A percentile compares a stretch with the other conserved stretches of the same genome.
Conservation (phyloP, 2,329 filamentous ascomycete species). For the Chrysosporium keratinophilum region DNA sequence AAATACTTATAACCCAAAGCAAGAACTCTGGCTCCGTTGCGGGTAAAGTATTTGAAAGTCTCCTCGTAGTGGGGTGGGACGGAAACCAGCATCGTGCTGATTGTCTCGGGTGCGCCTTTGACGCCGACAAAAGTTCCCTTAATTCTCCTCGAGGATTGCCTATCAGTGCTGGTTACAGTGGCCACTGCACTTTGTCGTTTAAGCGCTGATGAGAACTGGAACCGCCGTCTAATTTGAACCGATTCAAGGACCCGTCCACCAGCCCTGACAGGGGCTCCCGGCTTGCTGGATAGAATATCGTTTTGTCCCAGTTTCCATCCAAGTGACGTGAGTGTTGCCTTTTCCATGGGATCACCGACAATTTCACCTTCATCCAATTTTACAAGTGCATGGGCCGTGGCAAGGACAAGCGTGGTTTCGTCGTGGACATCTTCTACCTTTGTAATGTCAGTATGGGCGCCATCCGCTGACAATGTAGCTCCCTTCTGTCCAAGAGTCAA, state of each 20-base stretch:
- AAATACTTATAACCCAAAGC: constrained; percentile 91
- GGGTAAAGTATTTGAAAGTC: constrained; percentile 95
- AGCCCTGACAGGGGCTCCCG: constrained; percentile 31
- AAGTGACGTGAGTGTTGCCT: constrained; percentile 78
- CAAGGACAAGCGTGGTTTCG: constrained; percentile 84
- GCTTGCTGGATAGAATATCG: constrained; percentile 66
- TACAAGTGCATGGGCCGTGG: constrained; percentile 88
- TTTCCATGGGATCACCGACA: constrained; percentile 98
- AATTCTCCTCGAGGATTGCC: constrained; percentile 61
- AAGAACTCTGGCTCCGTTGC: constrained; percentile 87
- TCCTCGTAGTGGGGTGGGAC: constrained; percentile 87
- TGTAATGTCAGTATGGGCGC: constrained; percentile 69
- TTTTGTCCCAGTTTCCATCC: constrained; percentile 90
- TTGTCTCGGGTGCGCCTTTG: constrained; percentile 95
- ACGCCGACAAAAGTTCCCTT: constrained; percentile 87
- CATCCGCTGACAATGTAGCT: constrained; percentile 61
- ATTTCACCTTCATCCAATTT: constrained; percentile 95
- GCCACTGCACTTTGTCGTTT: constrained; percentile 95
- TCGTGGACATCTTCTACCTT: constrained; percentile 59
- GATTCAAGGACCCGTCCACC: constrained; percentile 49
- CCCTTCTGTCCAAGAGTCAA: constrained; percentile 61
- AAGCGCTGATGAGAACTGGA: constrained; percentile 93
- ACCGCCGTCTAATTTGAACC: constrained; percentile 90
- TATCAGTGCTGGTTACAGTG: constrained; percentile 62
- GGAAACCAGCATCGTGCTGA: constrained; percentile 78